phyloP scores from a whole-genome alignment of 1,284 basidiomycete genomes.

The Leccinum subfulvum region DNA sequence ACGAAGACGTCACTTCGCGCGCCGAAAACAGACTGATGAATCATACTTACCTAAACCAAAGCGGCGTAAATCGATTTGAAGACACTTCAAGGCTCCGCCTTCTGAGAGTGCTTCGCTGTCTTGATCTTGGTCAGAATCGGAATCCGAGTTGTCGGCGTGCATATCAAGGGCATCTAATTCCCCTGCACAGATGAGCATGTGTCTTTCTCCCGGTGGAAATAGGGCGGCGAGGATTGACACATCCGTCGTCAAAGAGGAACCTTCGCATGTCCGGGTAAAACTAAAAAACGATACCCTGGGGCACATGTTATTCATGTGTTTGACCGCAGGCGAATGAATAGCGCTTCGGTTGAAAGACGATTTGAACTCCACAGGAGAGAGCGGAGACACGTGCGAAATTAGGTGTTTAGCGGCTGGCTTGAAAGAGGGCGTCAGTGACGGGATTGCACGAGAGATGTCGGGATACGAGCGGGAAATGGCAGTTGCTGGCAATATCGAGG shows the following conservation, averaged over 20 bases:
- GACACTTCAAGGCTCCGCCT: slow-evolving; percentile 50
- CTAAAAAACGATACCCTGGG: slow-evolving; percentile 64
- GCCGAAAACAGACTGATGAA: background rate
- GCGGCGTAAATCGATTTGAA: slow-evolving; percentile 68
- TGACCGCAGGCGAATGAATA: slow-evolving; percentile 16
- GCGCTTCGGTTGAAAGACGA: slow-evolving; percentile 8
- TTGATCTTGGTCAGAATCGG: slow-evolving; percentile 37
- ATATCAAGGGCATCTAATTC: slow-evolving; percentile 60
- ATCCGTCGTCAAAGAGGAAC: slow-evolving; percentile 68
- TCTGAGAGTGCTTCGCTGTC: slow-evolving; percentile 31
- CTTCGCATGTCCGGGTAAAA: slow-evolving; percentile 73
- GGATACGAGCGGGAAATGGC: slow-evolving; percentile 41
- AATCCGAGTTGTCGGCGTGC: slow-evolving; percentile 30
- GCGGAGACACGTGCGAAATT: slow-evolving; percentile 28
- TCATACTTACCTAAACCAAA: slow-evolving; percentile 61
- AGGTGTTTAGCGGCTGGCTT: slow-evolving; percentile 38
- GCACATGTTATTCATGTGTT: slow-evolving; percentile 10
- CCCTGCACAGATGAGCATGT: slow-evolving; percentile 71
- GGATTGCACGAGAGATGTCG: slow-evolving; percentile 36
- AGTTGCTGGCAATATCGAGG: slow-evolving; percentile 34
- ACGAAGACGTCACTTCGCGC: slow-evolving; percentile 1
- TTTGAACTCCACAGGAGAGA: slow-evolving; percentile 23
- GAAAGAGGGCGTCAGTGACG: slow-evolving; percentile 29
- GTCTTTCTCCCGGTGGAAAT: slow-evolving; percentile 64
- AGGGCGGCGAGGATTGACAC: slow-evolving; percentile 58